Evolutionary conservation across 768 basidiomycete genomes (phyloP).

Genomic region (Termitomyces sp.): DNA sequence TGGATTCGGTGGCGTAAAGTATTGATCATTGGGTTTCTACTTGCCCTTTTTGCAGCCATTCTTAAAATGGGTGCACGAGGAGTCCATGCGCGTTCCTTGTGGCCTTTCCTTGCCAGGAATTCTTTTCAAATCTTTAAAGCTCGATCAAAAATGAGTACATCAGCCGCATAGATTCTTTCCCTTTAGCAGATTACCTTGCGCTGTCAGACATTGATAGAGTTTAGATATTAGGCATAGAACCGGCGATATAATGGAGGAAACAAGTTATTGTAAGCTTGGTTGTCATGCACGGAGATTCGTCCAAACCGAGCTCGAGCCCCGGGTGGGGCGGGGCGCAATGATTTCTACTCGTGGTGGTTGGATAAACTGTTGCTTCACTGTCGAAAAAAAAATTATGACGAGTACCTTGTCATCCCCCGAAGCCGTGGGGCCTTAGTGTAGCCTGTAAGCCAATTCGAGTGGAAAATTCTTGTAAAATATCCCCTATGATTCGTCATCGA

Average conservation of each 20-base stretch:
- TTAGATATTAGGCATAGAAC: not conserved
- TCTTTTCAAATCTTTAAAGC: constrained; percentile 6
- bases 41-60: constrained; percentile 29
- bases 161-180: not conserved
- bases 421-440: not conserved
- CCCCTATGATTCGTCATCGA: not conserved
- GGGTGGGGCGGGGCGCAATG: not conserved
- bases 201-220: not conserved
- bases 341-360: not conserved
- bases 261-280: not conserved
- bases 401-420: not conserved
- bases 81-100: constrained; percentile 14
- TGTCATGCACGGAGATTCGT: not conserved
- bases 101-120: constrained; percentile 6
- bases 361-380: not conserved
- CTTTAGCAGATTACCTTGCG: not conserved
- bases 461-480: not conserved
- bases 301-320: not conserved
- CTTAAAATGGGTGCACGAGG: constrained; percentile 27
- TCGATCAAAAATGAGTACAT: constrained; percentile 6
- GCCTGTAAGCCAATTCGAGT: not conserved
- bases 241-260: not conserved
- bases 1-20: constrained; percentile 63
- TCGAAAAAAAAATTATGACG: not conserved
- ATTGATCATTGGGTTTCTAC: constrained; percentile 33